Percentiles rank a stretch among this genome's conserved stretches.
Evolutionary conservation across 2,329 filamentous ascomycete genomes (phyloP).

Genomic region (Fusarium buharicum): DNA sequence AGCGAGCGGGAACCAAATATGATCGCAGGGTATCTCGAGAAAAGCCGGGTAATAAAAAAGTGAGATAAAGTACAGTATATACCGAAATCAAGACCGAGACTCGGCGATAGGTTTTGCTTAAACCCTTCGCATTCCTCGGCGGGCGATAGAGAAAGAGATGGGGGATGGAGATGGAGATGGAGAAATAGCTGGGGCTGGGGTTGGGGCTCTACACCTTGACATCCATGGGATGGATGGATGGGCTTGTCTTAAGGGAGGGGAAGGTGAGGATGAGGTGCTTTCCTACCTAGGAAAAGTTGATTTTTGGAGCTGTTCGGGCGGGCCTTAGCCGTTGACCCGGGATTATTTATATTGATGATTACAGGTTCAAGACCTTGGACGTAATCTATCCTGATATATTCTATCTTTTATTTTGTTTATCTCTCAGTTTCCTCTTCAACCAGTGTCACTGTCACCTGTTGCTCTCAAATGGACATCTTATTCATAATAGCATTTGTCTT

Average conservation of each 20-base stretch:
- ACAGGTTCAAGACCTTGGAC: too few relatives aligned
- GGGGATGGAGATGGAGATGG: conserved; percentile 15
- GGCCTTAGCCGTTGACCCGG: background rate
- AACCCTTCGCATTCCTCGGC: conserved; percentile 17
- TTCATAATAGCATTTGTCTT: background rate
- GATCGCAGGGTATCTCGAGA: background rate
- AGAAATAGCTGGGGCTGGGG: conserved; percentile 37
- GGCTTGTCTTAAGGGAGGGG: conserved; percentile 17
- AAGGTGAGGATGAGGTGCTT: conserved; percentile 25
- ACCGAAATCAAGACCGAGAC: conserved; percentile 7
- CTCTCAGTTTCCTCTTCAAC: conserved; percentile 8
- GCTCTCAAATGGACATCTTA: background rate
- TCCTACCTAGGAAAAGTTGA: conserved; percentile 34
- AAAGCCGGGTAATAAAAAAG: background rate
- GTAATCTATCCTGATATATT: too few relatives aligned
- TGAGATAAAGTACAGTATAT: conserved; percentile 21
- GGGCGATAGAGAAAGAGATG: background rate
- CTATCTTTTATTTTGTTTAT: background rate
- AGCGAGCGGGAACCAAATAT: conserved; percentile 2
- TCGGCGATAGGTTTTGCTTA: conserved; percentile 8
- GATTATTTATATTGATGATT: background rate
- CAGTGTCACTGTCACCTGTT: background rate
- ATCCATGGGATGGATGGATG: too few relatives aligned
- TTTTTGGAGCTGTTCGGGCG: conserved; percentile 22
- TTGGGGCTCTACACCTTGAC: conserved; percentile 14